Evolutionary conservation across 371 early-diverging fungal genomes (phyloP).

Genomic region (Conidiobolus incongruus): DNA sequence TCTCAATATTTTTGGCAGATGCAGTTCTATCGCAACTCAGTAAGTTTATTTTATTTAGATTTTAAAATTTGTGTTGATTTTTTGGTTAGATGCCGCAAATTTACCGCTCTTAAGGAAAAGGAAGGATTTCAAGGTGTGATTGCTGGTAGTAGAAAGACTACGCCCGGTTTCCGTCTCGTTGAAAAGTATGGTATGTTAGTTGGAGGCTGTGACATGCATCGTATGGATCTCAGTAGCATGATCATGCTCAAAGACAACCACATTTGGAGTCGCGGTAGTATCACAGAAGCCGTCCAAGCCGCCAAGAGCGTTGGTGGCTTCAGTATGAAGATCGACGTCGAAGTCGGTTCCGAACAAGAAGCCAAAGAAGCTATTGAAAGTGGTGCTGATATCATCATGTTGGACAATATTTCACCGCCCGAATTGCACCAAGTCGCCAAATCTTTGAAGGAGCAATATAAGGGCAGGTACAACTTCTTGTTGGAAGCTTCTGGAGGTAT

Average conservation of each 20-base stretch:
- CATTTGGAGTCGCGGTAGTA: constrained; percentile 85
- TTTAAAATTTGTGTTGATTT: not conserved
- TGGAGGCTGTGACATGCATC: constrained; percentile 90
- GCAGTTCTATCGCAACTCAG: constrained; percentile 83
- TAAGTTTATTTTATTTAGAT: constrained; percentile 7
- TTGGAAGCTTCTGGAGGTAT: constrained; percentile 92
- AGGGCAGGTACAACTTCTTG: constrained; percentile 23
- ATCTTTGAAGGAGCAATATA: constrained; percentile 49
- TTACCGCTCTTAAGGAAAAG: constrained; percentile 38
- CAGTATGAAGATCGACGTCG: constrained; percentile 89
- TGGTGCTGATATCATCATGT: constrained; percentile 93
- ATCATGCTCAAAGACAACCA: constrained; percentile 98
- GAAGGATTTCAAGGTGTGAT: constrained; percentile 66
- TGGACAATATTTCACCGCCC: constrained; percentile 53
- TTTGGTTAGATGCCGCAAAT: constrained; percentile 23
- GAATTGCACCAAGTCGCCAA: constrained; percentile 33
- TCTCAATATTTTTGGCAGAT: constrained; percentile 80
- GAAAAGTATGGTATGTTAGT: constrained; percentile 96
- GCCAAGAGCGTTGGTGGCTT: constrained; percentile 76
- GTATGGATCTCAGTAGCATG: constrained; percentile 90
- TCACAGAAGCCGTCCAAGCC: constrained; percentile 61
- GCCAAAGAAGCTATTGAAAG: constrained; percentile 89
- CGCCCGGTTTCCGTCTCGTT: constrained; percentile 89
- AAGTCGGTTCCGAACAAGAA: constrained; percentile 75
- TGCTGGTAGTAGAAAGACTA: constrained; percentile 95